Evolutionary conservation across 129 eudicot genomes (phyloP).

Genomic region (Apium graveolens): DNA sequence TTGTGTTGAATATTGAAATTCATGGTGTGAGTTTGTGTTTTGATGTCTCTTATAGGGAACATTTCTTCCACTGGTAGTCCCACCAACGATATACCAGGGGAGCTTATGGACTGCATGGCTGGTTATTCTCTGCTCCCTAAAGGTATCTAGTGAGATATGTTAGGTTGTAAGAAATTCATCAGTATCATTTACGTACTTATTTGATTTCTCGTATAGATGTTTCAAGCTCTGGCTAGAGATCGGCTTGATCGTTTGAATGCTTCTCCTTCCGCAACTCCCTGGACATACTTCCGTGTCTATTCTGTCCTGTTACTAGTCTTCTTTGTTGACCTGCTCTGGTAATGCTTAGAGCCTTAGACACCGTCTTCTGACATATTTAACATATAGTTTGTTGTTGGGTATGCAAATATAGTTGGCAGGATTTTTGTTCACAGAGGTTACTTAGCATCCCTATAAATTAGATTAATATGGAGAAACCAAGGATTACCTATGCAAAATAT

Average conservation of each 20-base stretch:
- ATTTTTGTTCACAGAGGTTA: background rate
- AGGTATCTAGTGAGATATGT: slow-evolving; percentile 39
- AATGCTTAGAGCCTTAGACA: slow-evolving; percentile 18
- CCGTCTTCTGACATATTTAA: background rate
- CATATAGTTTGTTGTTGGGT: background rate
- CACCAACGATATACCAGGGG: slow-evolving; percentile 63
- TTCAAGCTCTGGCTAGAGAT: slow-evolving; percentile 95
- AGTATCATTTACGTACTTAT: background rate
- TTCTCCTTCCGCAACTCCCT: slow-evolving; percentile 93
- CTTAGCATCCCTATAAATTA: background rate
- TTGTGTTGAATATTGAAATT: background rate
- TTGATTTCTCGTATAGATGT: slow-evolving; percentile 51
- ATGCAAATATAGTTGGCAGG: background rate
- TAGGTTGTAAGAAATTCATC: background rate
- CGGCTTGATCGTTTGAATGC: slow-evolving; percentile 93
- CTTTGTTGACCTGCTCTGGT: slow-evolving; percentile 68
- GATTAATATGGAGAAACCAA: background rate
- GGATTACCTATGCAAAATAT: background rate
- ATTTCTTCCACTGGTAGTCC: slow-evolving; percentile 80
- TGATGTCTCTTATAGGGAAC: slow-evolving; percentile 45
- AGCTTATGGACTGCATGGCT: slow-evolving; percentile 83
- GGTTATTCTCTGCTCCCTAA: slow-evolving; percentile 65
- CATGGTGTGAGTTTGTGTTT: background rate
- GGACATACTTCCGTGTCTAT: slow-evolving; percentile 92
- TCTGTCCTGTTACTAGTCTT: slow-evolving; percentile 69